Evolutionary conservation across 116 monocot species (phyloP).

Genomic region (Trichopus zeylanicus): DNA sequence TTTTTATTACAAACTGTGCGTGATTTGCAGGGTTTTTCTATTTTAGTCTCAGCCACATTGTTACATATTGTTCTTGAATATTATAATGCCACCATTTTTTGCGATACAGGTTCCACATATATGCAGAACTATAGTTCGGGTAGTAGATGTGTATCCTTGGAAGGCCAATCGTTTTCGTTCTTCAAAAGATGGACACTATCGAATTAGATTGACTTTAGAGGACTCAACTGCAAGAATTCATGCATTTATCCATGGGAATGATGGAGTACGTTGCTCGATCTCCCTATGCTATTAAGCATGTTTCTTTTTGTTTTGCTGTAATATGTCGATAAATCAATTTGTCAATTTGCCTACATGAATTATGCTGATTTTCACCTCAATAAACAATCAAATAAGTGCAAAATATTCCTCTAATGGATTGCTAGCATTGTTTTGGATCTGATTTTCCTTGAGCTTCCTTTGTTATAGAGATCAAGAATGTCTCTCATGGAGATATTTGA

Average conservation of each 20-base stretch:
- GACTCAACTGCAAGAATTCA: constrained; percentile 82
- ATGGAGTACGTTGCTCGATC: constrained; percentile 34
- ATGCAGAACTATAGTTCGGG: constrained; percentile 50
- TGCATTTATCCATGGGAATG: constrained; percentile 48
- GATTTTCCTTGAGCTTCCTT: no score
- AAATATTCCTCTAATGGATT: no score
- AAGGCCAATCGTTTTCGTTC: constrained; percentile 23
- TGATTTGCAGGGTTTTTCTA: no score
- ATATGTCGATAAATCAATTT: no score
- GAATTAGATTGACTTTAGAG: constrained; percentile 54
- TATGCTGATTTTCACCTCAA: background rate
- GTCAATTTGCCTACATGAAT: background rate
- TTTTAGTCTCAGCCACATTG: no score
- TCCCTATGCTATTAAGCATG: background rate
- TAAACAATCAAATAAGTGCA: background rate
- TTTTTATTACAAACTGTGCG: no score
- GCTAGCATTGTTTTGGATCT: no score
- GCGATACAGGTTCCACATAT: constrained; percentile 38
- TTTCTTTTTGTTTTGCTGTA: background rate
- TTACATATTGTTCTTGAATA: background rate
- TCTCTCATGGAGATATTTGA: no score
- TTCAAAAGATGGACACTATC: constrained; percentile 19
- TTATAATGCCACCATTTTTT: background rate
- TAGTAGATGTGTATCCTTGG: constrained; percentile 56
- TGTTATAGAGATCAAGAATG: no score